Evolutionary conservation across 331 rosid species (phyloP).

Genomic region (Erythrophleum ivorense): DNA sequence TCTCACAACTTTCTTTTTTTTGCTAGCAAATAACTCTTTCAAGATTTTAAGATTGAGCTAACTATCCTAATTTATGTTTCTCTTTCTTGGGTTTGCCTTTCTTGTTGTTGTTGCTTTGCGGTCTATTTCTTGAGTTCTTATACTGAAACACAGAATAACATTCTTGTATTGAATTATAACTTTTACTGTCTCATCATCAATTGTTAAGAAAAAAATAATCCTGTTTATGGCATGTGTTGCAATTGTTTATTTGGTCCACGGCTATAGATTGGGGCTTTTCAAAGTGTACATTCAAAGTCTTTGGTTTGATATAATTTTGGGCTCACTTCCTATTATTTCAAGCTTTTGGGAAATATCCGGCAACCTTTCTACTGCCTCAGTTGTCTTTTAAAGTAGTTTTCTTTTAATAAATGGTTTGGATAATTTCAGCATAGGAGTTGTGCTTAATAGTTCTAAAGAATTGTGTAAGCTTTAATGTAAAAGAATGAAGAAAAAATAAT

Average conservation of each 20-base stretch:
- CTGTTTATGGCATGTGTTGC: not conserved
- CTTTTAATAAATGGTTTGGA: not conserved
- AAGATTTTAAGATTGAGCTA: not conserved
- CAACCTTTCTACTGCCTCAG: not conserved
- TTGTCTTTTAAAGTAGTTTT: not conserved
- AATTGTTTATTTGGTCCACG: not conserved
- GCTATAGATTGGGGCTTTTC: not conserved
- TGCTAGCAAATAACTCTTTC: not conserved
- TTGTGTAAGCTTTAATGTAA: not conserved
- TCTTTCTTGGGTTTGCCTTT: constrained; percentile 7
- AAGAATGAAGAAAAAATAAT: not conserved
- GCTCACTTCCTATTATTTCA: not conserved
- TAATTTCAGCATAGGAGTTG: not conserved
- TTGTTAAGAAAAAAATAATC: not conserved
- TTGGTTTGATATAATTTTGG: not conserved
- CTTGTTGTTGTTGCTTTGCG: not conserved
- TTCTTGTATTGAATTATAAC: constrained; percentile 15
- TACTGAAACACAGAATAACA: not conserved
- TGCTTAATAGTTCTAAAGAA: not conserved
- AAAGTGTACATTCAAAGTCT: not conserved
- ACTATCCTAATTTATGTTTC: not conserved
- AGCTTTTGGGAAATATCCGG: not conserved
- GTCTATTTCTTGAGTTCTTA: constrained; percentile 11
- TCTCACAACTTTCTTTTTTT: not conserved
- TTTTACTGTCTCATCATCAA: not conserved